phyloP scores from a whole-genome alignment of 495 filamentous ascomycete species.

The Hypoxylon intermedium region DNA sequence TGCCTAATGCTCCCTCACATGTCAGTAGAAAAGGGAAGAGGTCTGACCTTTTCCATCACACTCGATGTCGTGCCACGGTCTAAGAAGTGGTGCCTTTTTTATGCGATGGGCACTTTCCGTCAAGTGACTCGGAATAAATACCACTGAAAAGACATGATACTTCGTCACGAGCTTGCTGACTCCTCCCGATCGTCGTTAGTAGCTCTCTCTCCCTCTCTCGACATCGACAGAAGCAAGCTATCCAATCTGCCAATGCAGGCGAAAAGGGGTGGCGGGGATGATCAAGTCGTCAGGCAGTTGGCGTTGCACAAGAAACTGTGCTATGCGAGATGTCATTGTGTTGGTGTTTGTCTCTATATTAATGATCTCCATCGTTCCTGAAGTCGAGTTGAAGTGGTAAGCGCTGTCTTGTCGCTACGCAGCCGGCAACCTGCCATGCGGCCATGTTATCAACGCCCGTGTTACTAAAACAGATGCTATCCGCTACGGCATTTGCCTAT shows the following conservation, averaged over 20 bases:
- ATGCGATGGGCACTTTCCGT: conserved; percentile 16
- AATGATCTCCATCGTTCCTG: conserved; percentile 35
- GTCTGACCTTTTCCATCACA: conserved; percentile 27
- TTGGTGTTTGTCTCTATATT: conserved; percentile 19
- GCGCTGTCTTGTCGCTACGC: conserved; percentile 8
- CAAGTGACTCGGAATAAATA: conserved; percentile 34
- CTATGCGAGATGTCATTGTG: conserved; percentile 22
- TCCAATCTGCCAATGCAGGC: too few species aligned
- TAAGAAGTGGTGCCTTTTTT: conserved; percentile 12
- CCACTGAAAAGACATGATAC: conserved; percentile 19
- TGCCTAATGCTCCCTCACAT: conserved; percentile 36
- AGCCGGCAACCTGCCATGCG: conserved; percentile 10
- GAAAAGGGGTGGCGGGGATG: conserved; percentile 37
- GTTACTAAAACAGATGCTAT: conserved; percentile 13
- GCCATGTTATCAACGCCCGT: background rate
- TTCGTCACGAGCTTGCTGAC: conserved; percentile 31
- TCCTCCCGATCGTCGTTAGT: conserved; percentile 34
- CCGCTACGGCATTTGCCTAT: conserved; percentile 24
- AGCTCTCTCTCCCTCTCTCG: too few species aligned
- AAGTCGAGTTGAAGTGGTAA: conserved; percentile 19
- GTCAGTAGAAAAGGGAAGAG: conserved; percentile 20
- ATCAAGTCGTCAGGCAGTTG: conserved; percentile 23
- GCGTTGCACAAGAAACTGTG: conserved; percentile 25
- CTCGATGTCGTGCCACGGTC: conserved; percentile 23
- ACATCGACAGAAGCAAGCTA: conserved; percentile 8